Evolutionary conservation across 352 stramenopile species (phyloP), one percentile per base, ranked within the genome.

Genomic region (Globisporangium lucens): DNA sequence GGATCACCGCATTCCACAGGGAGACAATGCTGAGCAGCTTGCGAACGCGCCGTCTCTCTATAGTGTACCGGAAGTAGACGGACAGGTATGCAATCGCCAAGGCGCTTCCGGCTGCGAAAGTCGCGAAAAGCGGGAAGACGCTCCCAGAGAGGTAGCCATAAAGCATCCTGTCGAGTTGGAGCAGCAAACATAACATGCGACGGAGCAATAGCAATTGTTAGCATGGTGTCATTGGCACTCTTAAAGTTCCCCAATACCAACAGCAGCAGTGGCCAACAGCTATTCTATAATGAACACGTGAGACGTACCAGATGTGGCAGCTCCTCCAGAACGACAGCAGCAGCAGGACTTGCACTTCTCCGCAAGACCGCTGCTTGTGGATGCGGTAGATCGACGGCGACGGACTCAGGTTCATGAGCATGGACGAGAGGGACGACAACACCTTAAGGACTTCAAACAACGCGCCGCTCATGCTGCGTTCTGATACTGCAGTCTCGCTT

Each of bases 401-500:
- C 13, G 74, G 75, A 72, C 74, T 80, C 27, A 82, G 56, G 64
- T 74, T 76, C 70, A 75, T 78, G 41, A 69, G 60, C 43, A 77
- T 71, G 33, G 77, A 81, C 68, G 66, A 78, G 61, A 79, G 36
- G 7, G 76, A 79, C 35, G 74, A 70, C 63, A 81, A 36, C 10
- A 72, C 58, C 53, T 83, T 75, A 57, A 81, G 49, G 47, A 78
- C 52, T n/a, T 63, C 52, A 24, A 67, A 33, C 0, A 52, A 12
- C 6, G 51, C 52, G 36, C 51, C 17, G 1, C 30, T 24, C 59
- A 64, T 64, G 17, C n/a, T 55, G 2, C 30, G 30, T 35, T 35
- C 30, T 35, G 30, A 2, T 35, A 35, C 5, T 35, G 24, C 0
- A 24, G 24, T 0, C 30, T 35, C 30, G 30, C 30, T 35, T 35